phyloP scores from a whole-genome alignment of 2,329 filamentous ascomycete species.

The Paraphaeosphaeria sporulosa region DNA sequence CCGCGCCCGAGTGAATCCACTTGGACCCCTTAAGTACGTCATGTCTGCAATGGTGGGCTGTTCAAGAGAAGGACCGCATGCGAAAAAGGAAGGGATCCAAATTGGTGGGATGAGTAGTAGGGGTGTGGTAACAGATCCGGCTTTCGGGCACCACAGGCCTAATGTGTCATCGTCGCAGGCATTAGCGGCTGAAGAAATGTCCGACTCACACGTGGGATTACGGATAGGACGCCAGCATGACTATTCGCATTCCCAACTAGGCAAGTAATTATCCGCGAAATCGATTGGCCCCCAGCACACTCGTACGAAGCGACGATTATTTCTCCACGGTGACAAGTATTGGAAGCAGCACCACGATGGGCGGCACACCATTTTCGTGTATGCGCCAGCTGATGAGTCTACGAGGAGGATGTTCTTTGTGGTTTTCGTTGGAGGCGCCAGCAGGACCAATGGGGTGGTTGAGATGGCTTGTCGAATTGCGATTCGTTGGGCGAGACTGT shows the following conservation, averaged over 20 bases:
- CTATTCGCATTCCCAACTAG: constrained; percentile 16
- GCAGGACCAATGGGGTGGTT: constrained; percentile 35
- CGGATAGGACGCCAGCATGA: constrained; percentile 20
- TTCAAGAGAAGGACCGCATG: constrained; percentile 23
- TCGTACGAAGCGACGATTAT: constrained; percentile 15
- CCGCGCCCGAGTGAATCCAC: constrained; percentile 19
- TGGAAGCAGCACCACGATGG: constrained; percentile 18
- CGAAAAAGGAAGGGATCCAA: constrained; percentile 17
- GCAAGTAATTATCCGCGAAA: constrained; percentile 26
- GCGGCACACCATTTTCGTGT: constrained; percentile 20
- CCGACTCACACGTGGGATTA: constrained; percentile 30
- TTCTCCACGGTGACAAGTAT: neutral
- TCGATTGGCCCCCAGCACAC: constrained; percentile 7
- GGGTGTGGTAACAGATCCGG: constrained; percentile 26
- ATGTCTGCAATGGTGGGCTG: constrained; percentile 20
- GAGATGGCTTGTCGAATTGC: constrained; percentile 17
- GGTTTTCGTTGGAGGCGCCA: constrained; percentile 33
- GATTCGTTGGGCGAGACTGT: constrained; percentile 17
- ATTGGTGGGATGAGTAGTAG: constrained; percentile 4
- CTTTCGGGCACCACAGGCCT: constrained; percentile 22
- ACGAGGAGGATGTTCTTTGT: constrained; percentile 26
- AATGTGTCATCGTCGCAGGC: constrained; percentile 28
- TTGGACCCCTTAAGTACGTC: constrained; percentile 30
- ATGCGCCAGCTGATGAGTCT: constrained; percentile 14
- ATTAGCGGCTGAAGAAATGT: constrained; percentile 25